Percentiles rank a stretch among this genome's conserved stretches.
phyloP scores from a whole-genome alignment of 805 yeast genomes.

The Clavispora phyllophila region DNA sequence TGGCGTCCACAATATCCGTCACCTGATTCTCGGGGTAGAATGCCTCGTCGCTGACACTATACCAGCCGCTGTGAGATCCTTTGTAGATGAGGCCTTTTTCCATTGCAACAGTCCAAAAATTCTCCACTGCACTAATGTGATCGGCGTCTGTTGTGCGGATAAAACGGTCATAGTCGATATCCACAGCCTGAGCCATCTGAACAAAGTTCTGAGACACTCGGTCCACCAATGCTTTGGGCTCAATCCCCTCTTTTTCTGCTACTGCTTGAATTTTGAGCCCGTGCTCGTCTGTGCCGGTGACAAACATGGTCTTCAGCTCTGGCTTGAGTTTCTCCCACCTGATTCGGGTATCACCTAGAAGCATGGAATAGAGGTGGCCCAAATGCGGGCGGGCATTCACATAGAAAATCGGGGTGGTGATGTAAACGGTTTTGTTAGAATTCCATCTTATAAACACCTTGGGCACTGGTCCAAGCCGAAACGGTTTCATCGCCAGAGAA shows the following conservation, averaged over 20 bases:
- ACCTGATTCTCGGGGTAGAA: slow-evolving; percentile 84
- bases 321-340: slow-evolving; percentile 60
- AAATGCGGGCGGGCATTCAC: slow-evolving; percentile 93
- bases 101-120: slow-evolving; percentile 63
- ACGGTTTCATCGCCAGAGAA: neutral
- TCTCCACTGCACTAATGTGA: slow-evolving; percentile 59
- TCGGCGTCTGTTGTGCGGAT: slow-evolving; percentile 87
- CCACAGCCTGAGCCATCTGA: slow-evolving; percentile 51
- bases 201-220: slow-evolving; percentile 59
- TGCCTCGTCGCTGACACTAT: slow-evolving; percentile 89
- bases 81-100: slow-evolving; percentile 67
- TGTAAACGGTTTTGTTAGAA: slow-evolving; percentile 33
- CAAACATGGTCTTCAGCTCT: slow-evolving; percentile 39
- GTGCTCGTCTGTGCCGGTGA: slow-evolving; percentile 97
- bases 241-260: slow-evolving; percentile 47
- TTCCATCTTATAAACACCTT: neutral
- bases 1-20: slow-evolving; percentile 24
- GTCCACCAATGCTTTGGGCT: slow-evolving; percentile 69
- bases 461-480: neutral
- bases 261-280: slow-evolving; percentile 92
- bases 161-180: slow-evolving; percentile 66
- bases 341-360: slow-evolving; percentile 70
- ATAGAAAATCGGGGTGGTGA: slow-evolving; percentile 92
- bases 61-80: slow-evolving; percentile 91
- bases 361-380: slow-evolving; percentile 88